These are phyloP conservation scores for Pseudozyma flocculosa DNA, from an alignment of 1,284 basidiomycete genomes.

Conservation along the genomic window DNA sequence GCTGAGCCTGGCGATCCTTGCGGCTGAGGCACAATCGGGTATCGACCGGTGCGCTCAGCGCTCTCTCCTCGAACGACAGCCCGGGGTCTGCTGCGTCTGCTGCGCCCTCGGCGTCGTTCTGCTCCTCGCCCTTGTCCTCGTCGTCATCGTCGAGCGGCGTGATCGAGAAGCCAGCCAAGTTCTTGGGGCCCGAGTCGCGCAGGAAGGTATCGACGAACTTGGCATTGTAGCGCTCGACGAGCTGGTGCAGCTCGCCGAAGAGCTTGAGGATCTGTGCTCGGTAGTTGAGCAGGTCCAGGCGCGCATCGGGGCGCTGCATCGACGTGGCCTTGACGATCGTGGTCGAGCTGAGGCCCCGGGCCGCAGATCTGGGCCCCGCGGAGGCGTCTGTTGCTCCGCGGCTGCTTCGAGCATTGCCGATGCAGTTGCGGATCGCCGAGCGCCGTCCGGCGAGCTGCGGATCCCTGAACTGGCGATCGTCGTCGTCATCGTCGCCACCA, in stretches of 20 bases:
- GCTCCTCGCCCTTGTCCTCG: constrained; percentile 8
- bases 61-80: not conserved
- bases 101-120: constrained; percentile 1
- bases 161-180: constrained; percentile 21
- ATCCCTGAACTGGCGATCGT: constrained; percentile 48
- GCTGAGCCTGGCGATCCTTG: constrained; percentile 38
- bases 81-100: not conserved
- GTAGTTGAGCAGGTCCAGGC: constrained; percentile 49
- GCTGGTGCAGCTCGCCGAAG: constrained; percentile 21
- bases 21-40: constrained; percentile 8
- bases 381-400: not conserved
- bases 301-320: constrained; percentile 29
- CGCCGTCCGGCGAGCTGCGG: constrained; percentile 27
- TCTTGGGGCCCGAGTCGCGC: constrained; percentile 33
- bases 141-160: constrained; percentile 28
- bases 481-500: constrained; percentile 25
- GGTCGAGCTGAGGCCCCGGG: constrained; percentile 9
- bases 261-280: constrained; percentile 47
- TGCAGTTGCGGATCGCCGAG: constrained; percentile 28
- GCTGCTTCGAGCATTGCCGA: constrained; percentile 27
- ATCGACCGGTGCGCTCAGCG: not conserved
- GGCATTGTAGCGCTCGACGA: constrained; percentile 45
- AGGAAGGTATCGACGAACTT: constrained; percentile 44
- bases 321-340: constrained; percentile 22
- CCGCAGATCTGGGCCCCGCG: not conserved